These are phyloP conservation scores for Coffea humblotiana DNA, from an alignment of 305 asterid genomes.

Conservation along the genomic window DNA sequence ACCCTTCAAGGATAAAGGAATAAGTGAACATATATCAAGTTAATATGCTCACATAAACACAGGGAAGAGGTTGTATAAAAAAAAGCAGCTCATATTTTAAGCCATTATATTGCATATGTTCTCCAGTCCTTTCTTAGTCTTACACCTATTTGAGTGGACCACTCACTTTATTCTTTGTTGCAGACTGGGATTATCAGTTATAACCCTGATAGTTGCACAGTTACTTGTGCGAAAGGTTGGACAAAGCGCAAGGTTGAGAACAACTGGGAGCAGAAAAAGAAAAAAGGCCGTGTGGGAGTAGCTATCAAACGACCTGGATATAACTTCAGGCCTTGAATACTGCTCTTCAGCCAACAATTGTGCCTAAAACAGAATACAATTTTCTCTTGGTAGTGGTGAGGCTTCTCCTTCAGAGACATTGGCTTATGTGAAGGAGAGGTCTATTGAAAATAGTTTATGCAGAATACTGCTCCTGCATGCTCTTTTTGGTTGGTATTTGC, in stretches of 20 bases:
- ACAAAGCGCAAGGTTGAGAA: slow-evolving; percentile 14
- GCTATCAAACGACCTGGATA: background rate
- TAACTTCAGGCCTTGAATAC: background rate
- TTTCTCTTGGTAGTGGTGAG: background rate
- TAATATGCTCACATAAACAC: background rate
- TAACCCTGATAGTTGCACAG: slow-evolving; percentile 5
- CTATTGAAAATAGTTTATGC: background rate
- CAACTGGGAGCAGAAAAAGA: slow-evolving; percentile 18
- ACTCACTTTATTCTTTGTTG: background rate
- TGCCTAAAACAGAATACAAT: too few species aligned
- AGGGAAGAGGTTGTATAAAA: background rate
- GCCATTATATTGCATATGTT: background rate
- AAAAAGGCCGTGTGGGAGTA: background rate
- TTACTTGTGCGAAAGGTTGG: background rate
- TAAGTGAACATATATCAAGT: background rate
- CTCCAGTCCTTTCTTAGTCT: too few species aligned
- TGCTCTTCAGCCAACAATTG: background rate
- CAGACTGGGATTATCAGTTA: slow-evolving; percentile 18
- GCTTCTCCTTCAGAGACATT: background rate
- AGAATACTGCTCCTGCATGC: background rate
- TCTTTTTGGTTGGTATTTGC: background rate
- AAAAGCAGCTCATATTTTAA: background rate
- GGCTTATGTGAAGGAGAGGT: background rate
- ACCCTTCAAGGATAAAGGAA: background rate
- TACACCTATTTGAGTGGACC: background rate